Evolutionary conservation across 2,329 filamentous ascomycete species (phyloP).

Genomic region (Lachnellula subtilissima): DNA sequence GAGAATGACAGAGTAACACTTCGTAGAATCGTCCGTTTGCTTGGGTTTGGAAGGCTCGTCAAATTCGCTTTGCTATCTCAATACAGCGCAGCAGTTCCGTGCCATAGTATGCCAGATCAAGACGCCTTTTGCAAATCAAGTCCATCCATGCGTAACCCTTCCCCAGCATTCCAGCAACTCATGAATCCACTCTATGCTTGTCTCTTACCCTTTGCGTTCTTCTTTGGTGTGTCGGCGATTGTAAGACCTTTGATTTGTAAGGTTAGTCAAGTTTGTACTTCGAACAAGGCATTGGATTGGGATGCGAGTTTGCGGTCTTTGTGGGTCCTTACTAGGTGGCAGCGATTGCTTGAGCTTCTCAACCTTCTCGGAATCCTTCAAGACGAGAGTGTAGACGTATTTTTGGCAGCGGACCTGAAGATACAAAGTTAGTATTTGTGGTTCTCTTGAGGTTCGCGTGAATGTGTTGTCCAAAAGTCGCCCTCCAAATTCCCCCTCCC

Average conservation of each 20-base stretch:
- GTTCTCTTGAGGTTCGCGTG: background rate
- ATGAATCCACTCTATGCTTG: conserved; percentile 24
- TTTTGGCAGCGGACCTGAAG: conserved; percentile 78
- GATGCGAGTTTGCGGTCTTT: conserved; percentile 19
- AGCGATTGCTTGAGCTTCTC: conserved; percentile 99
- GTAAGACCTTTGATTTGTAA: conserved; percentile 43
- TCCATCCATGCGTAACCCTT: conserved; percentile 10
- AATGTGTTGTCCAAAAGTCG: background rate
- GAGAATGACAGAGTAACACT: too few species aligned
- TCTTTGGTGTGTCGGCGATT: conserved; percentile 57
- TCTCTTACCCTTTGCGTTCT: conserved; percentile 45
- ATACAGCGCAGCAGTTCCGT: conserved; percentile 15
- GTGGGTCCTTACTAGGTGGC: conserved; percentile 75
- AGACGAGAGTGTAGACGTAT: conserved; percentile 95
- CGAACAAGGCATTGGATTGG: conserved; percentile 23
- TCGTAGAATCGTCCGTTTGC: too few species aligned
- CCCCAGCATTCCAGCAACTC: conserved; percentile 1
- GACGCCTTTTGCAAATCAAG: conserved; percentile 18
- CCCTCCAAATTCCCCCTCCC: background rate
- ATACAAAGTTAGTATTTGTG: background rate
- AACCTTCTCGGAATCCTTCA: conserved; percentile 98
- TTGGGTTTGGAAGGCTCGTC: conserved; percentile 15
- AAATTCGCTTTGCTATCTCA: conserved; percentile 22
- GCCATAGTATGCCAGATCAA: conserved; percentile 16
- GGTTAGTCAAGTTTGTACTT: conserved; percentile 48